Percentiles rank a stretch among this genome's conserved stretches.
Evolutionary conservation across 2,329 filamentous ascomycete genomes (phyloP).

Genomic region (Claviceps sp.): DNA sequence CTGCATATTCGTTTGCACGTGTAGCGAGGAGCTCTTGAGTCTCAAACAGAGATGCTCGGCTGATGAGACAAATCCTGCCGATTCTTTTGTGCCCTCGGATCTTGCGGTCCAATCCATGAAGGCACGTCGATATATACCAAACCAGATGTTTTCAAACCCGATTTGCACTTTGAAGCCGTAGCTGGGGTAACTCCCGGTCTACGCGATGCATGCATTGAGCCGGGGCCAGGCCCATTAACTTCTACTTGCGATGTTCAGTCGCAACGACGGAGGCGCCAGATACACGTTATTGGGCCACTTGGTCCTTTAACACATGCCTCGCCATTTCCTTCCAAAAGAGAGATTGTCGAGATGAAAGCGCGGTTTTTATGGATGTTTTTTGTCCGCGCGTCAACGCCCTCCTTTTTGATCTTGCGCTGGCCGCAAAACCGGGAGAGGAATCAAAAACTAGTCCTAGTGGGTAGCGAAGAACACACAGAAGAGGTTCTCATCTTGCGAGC

Average conservation of each 20-base stretch:
- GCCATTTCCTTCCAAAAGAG: conserved; percentile 23
- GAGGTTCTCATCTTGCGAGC: conserved; percentile 25
- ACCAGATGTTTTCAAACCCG: conserved; percentile 9
- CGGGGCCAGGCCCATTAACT: conserved; percentile 46
- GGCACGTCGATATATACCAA: not conserved
- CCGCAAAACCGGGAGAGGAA: conserved; percentile 51
- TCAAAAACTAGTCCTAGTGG: conserved; percentile 91
- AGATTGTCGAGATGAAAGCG: conserved; percentile 39
- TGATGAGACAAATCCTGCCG: conserved; percentile 23
- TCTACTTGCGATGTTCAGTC: conserved; percentile 28
- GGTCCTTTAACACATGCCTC: conserved; percentile 31
- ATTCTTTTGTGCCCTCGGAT: conserved; percentile 28
- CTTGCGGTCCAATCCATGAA: conserved; percentile 17
- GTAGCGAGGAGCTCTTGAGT: conserved; percentile 26
- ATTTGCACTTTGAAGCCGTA: conserved; percentile 27
- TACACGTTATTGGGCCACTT: conserved; percentile 15
- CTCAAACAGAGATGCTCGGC: conserved; percentile 31
- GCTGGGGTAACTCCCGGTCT: conserved; percentile 11
- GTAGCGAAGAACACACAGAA: conserved; percentile 73
- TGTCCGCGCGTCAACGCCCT: conserved; percentile 67
- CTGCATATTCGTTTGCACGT: conserved; percentile 13
- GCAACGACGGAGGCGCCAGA: conserved; percentile 35
- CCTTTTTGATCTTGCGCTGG: conserved; percentile 26
- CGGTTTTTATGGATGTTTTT: conserved; percentile 96
- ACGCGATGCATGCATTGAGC: conserved; percentile 34